A percentile compares a stretch with the other conserved stretches of the same genome.
These are phyloP conservation scores for Tillandsia leiboldiana DNA, from an alignment of 176 grass and related monocot genomes.

Conservation along the genomic window DNA sequence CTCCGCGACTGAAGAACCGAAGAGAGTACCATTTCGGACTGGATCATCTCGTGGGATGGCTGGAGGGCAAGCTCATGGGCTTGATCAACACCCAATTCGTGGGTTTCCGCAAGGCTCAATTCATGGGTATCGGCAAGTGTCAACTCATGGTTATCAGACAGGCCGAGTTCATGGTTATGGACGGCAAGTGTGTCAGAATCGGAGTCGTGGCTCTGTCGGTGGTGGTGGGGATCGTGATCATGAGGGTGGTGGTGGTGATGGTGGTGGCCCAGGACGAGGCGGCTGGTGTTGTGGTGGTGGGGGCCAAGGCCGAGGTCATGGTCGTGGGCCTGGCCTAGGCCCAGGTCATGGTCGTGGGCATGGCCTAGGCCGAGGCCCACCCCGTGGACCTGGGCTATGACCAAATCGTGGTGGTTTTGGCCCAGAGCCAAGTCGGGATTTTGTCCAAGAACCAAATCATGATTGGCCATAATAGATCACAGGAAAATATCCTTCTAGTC, in stretches of 20 bases:
- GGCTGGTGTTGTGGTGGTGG: constrained; percentile 41
- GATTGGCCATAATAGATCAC: constrained; percentile 57
- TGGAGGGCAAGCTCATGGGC: constrained; percentile 66
- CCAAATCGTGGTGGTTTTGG: neutral
- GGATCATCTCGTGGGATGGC: constrained; percentile 39
- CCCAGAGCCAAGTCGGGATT: constrained; percentile 46
- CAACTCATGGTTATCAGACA: constrained; percentile 68
- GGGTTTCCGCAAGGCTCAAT: constrained; percentile 50
- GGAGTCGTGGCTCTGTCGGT: constrained; percentile 52
- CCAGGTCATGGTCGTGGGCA: constrained; percentile 40
- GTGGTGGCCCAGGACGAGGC: constrained; percentile 42
- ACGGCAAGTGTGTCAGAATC: constrained; percentile 27
- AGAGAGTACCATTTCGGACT: constrained; percentile 40
- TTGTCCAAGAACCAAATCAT: constrained; percentile 83
- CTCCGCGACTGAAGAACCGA: constrained; percentile 64
- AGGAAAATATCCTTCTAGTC: neutral
- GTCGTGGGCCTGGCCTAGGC: constrained; percentile 24
- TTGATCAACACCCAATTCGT: constrained; percentile 64
- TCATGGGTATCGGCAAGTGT: constrained; percentile 40
- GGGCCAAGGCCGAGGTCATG: neutral
- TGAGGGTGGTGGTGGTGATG: neutral
- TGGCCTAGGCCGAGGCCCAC: constrained; percentile 38
- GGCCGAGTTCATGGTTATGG: constrained; percentile 45
- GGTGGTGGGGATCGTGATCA: constrained; percentile 36
- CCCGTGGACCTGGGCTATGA: neutral